phyloP scores from a whole-genome alignment of 495 filamentous ascomycete species.

The Xylaria nigripes region DNA sequence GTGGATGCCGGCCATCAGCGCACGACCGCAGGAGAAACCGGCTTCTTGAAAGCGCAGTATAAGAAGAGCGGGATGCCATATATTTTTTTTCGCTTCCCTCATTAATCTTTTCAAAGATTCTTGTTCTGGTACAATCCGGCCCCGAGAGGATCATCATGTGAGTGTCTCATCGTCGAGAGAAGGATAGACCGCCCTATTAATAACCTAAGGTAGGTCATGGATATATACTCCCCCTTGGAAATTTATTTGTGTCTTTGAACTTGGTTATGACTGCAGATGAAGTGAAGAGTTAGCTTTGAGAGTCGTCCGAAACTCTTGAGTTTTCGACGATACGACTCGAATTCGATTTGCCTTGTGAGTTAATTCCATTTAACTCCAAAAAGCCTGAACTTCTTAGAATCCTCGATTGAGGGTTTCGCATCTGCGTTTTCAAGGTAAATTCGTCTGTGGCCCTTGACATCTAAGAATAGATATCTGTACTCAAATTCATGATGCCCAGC shows the following conservation, averaged over 20 bases:
- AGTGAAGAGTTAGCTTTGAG: background rate
- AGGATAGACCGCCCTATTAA: background rate
- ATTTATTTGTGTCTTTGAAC: background rate
- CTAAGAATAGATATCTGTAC: constrained; percentile 73
- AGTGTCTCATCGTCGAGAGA: background rate
- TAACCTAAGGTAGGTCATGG: background rate
- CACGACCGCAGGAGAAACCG: too few species aligned
- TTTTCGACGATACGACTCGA: too few species aligned
- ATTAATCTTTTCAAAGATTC: too few species aligned
- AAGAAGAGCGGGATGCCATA: too few species aligned
- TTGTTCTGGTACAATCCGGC: too few species aligned
- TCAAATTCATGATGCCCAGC: constrained; percentile 56
- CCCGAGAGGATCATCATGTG: too few species aligned
- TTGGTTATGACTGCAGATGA: background rate
- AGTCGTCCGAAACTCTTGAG: background rate
- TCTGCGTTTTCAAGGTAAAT: constrained; percentile 58
- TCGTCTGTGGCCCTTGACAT: constrained; percentile 54
- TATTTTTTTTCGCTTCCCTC: too few species aligned
- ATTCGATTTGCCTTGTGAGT: too few species aligned
- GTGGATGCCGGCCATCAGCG: too few species aligned
- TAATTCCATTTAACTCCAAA: constrained; percentile 62
- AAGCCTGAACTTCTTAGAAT: constrained; percentile 40
- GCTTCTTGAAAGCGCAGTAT: too few species aligned
- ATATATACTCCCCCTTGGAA: too few species aligned
- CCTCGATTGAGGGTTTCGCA: constrained; percentile 25